A percentile compares a stretch with the other conserved stretches of the same genome.
These are phyloP conservation scores for Trichoderma cornu-damae DNA, from an alignment of 2,329 filamentous ascomycete genomes.

Conservation along the genomic window DNA sequence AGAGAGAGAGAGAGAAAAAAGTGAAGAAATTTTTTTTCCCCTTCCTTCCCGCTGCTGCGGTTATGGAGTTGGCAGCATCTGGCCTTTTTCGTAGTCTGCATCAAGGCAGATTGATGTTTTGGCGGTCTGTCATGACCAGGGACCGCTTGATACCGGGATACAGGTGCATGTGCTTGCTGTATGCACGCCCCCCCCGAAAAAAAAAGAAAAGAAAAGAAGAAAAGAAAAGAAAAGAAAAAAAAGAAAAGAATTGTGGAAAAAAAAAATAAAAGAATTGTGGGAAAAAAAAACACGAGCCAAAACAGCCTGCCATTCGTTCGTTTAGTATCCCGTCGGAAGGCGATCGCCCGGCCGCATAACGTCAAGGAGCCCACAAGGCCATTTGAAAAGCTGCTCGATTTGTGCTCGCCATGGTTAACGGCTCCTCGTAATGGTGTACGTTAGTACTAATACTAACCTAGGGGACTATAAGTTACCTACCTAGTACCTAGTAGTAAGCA, in stretches of 20 bases:
- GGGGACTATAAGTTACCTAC: too few relatives aligned
- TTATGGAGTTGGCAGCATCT: background rate
- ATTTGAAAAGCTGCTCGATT: background rate
- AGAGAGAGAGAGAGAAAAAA: too few relatives aligned
- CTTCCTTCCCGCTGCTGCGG: background rate
- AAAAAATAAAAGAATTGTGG: too few relatives aligned
- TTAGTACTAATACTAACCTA: background rate
- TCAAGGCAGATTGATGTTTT: background rate
- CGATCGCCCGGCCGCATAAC: background rate
- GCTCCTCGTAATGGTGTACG: background rate
- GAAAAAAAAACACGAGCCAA: too few relatives aligned
- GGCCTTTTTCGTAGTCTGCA: background rate
- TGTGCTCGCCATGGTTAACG: background rate
- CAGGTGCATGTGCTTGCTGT: too few relatives aligned
- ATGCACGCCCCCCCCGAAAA: background rate
- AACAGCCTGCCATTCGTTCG: background rate
- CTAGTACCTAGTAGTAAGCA: too few relatives aligned
- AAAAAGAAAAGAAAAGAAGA: too few relatives aligned
- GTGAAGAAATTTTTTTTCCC: too few relatives aligned
- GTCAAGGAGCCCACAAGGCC: background rate
- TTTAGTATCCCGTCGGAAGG: background rate
- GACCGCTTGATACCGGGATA: too few relatives aligned
- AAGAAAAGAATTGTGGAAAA: too few relatives aligned
- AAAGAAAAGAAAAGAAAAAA: too few relatives aligned
- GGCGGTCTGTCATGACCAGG: constrained; percentile 6